Evolutionary conservation across 2,329 filamentous ascomycete genomes (phyloP), one percentile per base, ranked within the genome.

Genomic region (Penicillium olsonii): DNA sequence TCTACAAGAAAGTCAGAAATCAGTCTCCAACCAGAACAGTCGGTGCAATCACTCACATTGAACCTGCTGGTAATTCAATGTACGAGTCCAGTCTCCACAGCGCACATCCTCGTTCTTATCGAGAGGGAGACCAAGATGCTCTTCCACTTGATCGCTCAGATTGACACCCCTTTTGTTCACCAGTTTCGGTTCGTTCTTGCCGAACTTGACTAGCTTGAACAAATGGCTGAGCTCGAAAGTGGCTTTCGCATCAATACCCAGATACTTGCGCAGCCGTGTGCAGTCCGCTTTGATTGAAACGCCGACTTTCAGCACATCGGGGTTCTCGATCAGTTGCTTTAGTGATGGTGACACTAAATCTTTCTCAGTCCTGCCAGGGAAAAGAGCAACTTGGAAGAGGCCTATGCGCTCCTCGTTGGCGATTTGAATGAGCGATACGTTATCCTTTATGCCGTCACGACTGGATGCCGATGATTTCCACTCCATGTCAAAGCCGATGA

Each of bases 401-500:
- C 80, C 90, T 41, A 96, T 86, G 12, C 84, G 86, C 53, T 86
- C 83, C 37, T 88, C 82, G 52, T 84, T 88, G 1, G 92, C 90
- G 18, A 96, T 69, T 68, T 96, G 92, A 37, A 96, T 86, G 31
- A 96, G 71, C 0, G 88, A 92, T 6, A 95, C 82, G 53, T 91
- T 90, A 43, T 80, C 76, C 56, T 87, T 86, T 4, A 84, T 71
- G 3, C 78, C 75, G 2, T 77, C 67, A 7, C 56, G 60, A 17
- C 67, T 75, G 5, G 65, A 73, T 0, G 83, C 77, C 5, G 79
- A 74, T 1, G 75, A 56, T 44, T 83, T 78, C 92, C 92, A 96
- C 73, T 96, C 92, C 54, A 96, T 79, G 63, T 96, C 92, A 53
- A 96, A 90, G 0, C 92, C 92, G n/a, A 96, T 67, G 2, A 95